phyloP scores from a whole-genome alignment of 2,329 filamentous ascomycete genomes.

The Diaporthe sp. region DNA sequence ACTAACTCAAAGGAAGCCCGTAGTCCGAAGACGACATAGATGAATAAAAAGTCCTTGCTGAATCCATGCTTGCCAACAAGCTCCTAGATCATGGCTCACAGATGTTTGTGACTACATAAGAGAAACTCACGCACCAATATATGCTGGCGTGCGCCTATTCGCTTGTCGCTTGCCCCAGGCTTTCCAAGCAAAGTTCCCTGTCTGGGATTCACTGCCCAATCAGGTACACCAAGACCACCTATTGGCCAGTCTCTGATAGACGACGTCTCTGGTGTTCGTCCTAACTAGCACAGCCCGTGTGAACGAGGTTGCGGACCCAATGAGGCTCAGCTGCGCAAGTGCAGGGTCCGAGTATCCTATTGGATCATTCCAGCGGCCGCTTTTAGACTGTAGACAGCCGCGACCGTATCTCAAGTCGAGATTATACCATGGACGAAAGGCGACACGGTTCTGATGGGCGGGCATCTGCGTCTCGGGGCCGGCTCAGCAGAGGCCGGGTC shows the following conservation, averaged over 20 bases:
- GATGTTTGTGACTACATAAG: neutral
- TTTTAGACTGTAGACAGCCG: neutral
- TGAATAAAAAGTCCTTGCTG: slow-evolving; percentile 13
- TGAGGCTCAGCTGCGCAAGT: neutral
- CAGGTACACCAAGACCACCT: neutral
- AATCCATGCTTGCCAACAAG: neutral
- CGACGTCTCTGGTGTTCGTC: neutral
- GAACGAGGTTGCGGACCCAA: neutral
- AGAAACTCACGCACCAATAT: neutral
- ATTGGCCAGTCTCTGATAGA: neutral
- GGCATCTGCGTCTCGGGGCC: neutral
- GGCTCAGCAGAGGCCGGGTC: neutral
- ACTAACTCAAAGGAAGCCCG: slow-evolving; percentile 21
- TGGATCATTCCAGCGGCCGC: neutral
- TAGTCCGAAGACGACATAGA: slow-evolving; percentile 24
- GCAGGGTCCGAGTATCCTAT: neutral
- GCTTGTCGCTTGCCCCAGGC: neutral
- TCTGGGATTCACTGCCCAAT: slow-evolving; percentile 13
- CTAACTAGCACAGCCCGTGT: slow-evolving; percentile 4
- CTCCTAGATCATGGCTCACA: neutral
- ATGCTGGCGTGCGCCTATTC: neutral
- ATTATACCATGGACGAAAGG: neutral
- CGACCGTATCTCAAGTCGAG: neutral
- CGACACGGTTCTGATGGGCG: neutral
- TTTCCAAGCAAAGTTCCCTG: neutral